phyloP scores from a whole-genome alignment of 257 asterid species.

The Salvia miltiorrhiza region DNA sequence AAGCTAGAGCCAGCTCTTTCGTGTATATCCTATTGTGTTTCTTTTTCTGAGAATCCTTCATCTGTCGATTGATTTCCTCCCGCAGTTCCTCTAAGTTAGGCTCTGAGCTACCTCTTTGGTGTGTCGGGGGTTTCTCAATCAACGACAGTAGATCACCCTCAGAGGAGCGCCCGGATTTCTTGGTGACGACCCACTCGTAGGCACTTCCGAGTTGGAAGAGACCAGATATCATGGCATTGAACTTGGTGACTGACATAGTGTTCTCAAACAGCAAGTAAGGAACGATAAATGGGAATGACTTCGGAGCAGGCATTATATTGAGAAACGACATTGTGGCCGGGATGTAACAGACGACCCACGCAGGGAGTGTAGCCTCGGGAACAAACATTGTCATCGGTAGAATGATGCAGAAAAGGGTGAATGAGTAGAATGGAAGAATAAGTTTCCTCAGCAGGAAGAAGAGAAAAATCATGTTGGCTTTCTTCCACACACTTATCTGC shows the following conservation, averaged over 20 bases:
- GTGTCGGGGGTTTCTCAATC: slow-evolving; percentile 44
- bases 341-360: slow-evolving; percentile 84
- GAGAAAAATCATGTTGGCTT: slow-evolving; percentile 51
- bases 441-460: slow-evolving; percentile 80
- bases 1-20: slow-evolving; percentile 74
- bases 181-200: slow-evolving; percentile 93
- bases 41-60: slow-evolving; percentile 41
- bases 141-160: slow-evolving; percentile 67
- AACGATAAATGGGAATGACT: slow-evolving; percentile 86
- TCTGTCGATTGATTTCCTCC: slow-evolving; percentile 45
- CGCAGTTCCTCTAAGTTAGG: slow-evolving; percentile 64
- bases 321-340: slow-evolving; percentile 81
- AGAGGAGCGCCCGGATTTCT: slow-evolving; percentile 83
- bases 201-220: slow-evolving; percentile 92
- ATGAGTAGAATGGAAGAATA: slow-evolving; percentile 84
- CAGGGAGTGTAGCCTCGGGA: slow-evolving; percentile 89
- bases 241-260: slow-evolving; percentile 96
- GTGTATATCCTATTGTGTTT: slow-evolving; percentile 77
- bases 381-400: slow-evolving; percentile 92
- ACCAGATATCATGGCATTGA: slow-evolving; percentile 92
- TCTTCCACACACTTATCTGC: slow-evolving; percentile 59
- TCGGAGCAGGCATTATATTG: slow-evolving; percentile 83
- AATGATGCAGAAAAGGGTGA: slow-evolving; percentile 85
- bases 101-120: slow-evolving; percentile 60
- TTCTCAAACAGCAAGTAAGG: slow-evolving; percentile 86